Base-by-base conservation (phyloP, 441 rosid genomes). In the Croton setiger region DNA sequence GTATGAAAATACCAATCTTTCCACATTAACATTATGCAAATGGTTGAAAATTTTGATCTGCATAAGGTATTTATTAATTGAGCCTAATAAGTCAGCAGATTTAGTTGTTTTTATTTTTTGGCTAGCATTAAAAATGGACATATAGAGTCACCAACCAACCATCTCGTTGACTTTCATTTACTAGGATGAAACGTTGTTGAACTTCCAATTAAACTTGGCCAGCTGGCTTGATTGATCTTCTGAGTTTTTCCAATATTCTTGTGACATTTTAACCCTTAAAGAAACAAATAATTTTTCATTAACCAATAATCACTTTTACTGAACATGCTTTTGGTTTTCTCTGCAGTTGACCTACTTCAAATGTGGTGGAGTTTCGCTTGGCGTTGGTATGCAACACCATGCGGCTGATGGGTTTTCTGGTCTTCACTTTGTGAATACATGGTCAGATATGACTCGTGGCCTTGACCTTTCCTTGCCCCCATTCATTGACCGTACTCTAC, bases 301-400 rank as follows among this genome's bases (percentile, higher is more conserved):
- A 3, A 35, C 39, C 39, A 27, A 2, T 27, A 27, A 27, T 27
- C 1, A 27, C 31, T 27, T 27, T 65, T 52, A 14, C 64, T 56
- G 5, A 43, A 1, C 9, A 41, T n/a, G 53, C 10, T 57, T 56
- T 61, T 39, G 54, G 17, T 70, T 47, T 43, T 61, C 2, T 68
- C 11, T 86, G 75, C 93, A 95, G 99, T 85, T 94, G 45, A 95
- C 99, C 13, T 78, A 79, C 78, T 92, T 95, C 79, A 95, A 92
- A 78, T 95, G 99, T 17, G 98, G 99, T 11, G 98, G 99, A 69
- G 94, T 78, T 49, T 95, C 99, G 13, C 96, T 95, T 47, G 99
- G 99, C 0, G 99, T 92, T 45, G 99, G 99, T 18, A 95, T 92
- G 97, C 99, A 92, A 72, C 99, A 95, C 80, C 92, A 92, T 72